Conservation (phyloP, 768 basidiomycete genomes). For the Russula griseocarnosa region DNA sequence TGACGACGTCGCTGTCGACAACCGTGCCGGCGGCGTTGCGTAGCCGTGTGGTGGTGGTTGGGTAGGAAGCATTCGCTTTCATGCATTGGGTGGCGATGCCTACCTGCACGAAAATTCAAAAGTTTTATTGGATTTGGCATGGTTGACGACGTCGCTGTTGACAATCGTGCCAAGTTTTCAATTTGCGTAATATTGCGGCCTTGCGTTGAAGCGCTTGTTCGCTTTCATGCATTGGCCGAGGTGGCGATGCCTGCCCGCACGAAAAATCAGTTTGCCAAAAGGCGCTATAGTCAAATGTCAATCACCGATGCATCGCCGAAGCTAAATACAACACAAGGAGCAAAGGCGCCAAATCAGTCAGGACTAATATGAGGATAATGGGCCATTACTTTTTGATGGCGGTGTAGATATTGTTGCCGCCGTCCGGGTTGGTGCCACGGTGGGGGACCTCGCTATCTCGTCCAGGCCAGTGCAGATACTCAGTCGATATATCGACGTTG, state of each 20-base stretch:
- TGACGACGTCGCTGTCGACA: neutral
- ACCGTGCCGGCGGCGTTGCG: neutral
- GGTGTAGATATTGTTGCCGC: slow-evolving; percentile 68
- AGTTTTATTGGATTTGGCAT: too few relatives aligned
- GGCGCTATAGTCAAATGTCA: neutral
- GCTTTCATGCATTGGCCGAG: slow-evolving; percentile 71
- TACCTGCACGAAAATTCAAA: slow-evolving; percentile 34
- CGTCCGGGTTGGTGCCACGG: slow-evolving; percentile 23
- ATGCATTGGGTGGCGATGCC: slow-evolving; percentile 78
- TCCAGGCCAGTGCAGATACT: neutral
- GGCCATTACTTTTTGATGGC: slow-evolving; percentile 68
- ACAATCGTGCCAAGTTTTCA: too few relatives aligned
- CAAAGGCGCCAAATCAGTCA: neutral
- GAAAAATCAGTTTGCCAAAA: neutral
- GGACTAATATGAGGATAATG: neutral
- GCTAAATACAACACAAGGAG: neutral
- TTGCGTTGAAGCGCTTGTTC: slow-evolving; percentile 58
- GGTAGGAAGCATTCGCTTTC: slow-evolving; percentile 44
- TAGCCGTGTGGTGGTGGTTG: neutral
- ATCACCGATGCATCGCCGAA: slow-evolving; percentile 15
- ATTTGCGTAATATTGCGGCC: slow-evolving; percentile 71
- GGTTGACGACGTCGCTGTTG: too few relatives aligned
- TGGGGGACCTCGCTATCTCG: neutral
- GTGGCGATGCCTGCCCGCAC: slow-evolving; percentile 61
- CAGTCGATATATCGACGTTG: neutral